Base-by-base conservation (phyloP, 2,329 filamentous ascomycete species). In the Botryosphaeria agaves region DNA sequence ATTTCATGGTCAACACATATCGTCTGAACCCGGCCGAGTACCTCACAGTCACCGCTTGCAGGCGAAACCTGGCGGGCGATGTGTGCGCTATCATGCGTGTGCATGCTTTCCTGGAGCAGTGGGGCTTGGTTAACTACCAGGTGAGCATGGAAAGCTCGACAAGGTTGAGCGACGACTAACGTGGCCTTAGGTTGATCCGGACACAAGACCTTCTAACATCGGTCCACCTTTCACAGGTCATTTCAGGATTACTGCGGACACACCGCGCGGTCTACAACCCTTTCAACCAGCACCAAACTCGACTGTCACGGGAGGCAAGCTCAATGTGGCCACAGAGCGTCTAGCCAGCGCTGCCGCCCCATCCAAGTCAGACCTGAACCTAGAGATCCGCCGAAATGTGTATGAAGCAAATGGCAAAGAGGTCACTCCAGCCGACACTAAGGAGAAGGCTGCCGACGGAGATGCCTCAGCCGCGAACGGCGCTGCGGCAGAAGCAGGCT, bases 1-100 rank as follows among this genome's bases (percentile, higher is more conserved):
- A 98, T 50, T 98, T 98, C 51, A 98, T 98, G 89, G 84, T 98
- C 61, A 98, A 98, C 61, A 95, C 89, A 9, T 98, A 98, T 57
- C 77, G 89, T 21, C 62, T 98, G 33, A 98, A 95, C 50, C 89
- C 89, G 4, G 70, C 84, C 32, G 89, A 98, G 54, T 98, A 98
- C 48, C 66, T 98, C 32, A 98, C 89, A 4, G 87, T 98, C 32
- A 98, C 89, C 7, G 89, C 89, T 30, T 98, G 89, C 52, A 71
- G 89, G 39, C 72, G 89, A 41, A 98, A 98, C 52, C 59, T 98
- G 47, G 89, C 89, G 14, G 89, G 89, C 40, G 89, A 98, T 55
- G 89, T 98, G 18, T 98, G 89, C 59, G 87, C 89, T 23, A 98
- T 98, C 44, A 98, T 98, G 89, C 77, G 89, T 40, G 87, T 98